phyloP scores from a whole-genome alignment of 495 filamentous ascomycete species.

The Patellaria atrata region DNA sequence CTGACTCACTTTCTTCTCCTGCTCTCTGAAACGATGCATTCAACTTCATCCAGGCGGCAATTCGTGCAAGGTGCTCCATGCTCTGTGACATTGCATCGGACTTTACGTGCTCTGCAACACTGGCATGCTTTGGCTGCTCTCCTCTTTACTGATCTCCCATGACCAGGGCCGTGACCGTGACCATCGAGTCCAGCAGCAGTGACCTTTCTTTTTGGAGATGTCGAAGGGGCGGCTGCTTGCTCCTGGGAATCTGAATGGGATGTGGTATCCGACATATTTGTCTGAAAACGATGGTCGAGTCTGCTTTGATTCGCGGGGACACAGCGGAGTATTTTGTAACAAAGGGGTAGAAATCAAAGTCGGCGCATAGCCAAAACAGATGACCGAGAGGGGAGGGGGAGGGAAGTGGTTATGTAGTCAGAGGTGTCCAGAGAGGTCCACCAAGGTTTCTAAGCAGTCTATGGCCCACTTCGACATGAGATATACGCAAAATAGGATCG shows the following conservation, averaged over 20 bases:
- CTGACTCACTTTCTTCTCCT: slow-evolving; percentile 79
- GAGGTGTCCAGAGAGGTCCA: no score
- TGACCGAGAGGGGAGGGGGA: no score
- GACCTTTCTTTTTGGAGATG: slow-evolving; percentile 29
- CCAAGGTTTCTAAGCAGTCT: no score
- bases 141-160: slow-evolving; percentile 46
- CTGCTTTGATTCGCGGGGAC: no score
- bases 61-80: slow-evolving; percentile 78
- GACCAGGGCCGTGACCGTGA: slow-evolving; percentile 30
- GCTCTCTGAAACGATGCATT: slow-evolving; percentile 81
- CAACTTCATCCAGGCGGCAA: slow-evolving; percentile 75
- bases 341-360: no score
- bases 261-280: slow-evolving; percentile 5
- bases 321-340: no score
- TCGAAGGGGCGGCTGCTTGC: slow-evolving; percentile 15
- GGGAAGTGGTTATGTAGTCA: no score
- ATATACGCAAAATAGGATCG: no score
- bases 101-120: slow-evolving; percentile 74
- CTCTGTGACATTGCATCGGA: slow-evolving; percentile 88
- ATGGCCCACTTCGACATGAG: no score
- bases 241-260: slow-evolving; percentile 19
- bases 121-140: slow-evolving; percentile 79
- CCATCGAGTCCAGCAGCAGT: slow-evolving; percentile 26
- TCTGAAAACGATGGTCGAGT: no score
- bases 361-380: no score